Percentiles rank a stretch among this genome's conserved stretches.
Evolutionary conservation across 2,329 filamentous ascomycete species (phyloP).

Genomic region (Thyridium curvatum): DNA sequence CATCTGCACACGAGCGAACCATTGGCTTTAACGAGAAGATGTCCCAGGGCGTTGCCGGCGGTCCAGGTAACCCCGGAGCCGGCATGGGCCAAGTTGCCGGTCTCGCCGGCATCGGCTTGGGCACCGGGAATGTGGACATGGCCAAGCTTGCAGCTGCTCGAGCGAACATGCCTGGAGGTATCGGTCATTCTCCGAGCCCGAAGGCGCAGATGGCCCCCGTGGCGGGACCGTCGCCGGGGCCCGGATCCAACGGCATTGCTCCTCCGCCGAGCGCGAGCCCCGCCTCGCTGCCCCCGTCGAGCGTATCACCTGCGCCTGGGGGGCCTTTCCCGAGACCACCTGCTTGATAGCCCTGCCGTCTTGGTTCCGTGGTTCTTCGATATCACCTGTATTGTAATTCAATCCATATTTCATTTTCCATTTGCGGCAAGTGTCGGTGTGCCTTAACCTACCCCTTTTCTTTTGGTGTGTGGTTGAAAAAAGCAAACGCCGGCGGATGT

Average conservation of each 20-base stretch:
- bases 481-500: too few relatives aligned
- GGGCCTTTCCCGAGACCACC: slow-evolving; percentile 2
- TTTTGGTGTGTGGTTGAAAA: too few relatives aligned
- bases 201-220: slow-evolving; percentile 4
- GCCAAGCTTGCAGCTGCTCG: slow-evolving; percentile 25
- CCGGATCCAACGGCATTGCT: slow-evolving; percentile 9
- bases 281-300: slow-evolving; percentile 11
- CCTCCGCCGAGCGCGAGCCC: slow-evolving; percentile 11
- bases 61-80: background rate
- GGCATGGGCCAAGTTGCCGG: slow-evolving; percentile 21
- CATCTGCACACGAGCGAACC: slow-evolving; percentile 33
- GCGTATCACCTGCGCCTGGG: slow-evolving; percentile 10
- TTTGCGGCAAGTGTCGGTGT: too few relatives aligned
- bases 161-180: slow-evolving; percentile 28
- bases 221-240: background rate
- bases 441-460: too few relatives aligned
- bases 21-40: slow-evolving; percentile 32
- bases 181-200: slow-evolving; percentile 27
- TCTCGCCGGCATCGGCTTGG: slow-evolving; percentile 29
- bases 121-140: slow-evolving; percentile 21
- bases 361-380: too few relatives aligned
- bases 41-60: slow-evolving; percentile 1
- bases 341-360: background rate
- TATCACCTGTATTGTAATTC: too few relatives aligned
- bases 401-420: too few relatives aligned